Evolutionary conservation across 257 asterid genomes (phyloP), one percentile per base, ranked within the genome.

Genomic region (Agastache rugosa): DNA sequence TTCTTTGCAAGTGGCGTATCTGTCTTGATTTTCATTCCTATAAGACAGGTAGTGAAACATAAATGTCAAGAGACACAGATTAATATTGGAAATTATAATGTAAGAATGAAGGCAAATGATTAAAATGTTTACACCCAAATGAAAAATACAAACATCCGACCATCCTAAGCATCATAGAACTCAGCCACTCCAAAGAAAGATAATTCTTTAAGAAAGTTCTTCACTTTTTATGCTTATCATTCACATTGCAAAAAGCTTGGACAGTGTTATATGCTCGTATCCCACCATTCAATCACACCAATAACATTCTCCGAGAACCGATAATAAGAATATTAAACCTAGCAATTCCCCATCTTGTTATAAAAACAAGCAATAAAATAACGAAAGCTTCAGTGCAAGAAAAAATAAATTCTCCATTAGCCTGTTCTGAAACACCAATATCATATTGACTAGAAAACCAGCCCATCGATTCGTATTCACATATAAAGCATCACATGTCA

Each of bases 1-100:
- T 94, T 94, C 91, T 92, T 94, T 11, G 99, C 97, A 65, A 94
- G 20, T 41, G 97, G 97, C 19, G 97, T 90, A 74, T 90, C 95
- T 0, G 99, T 94, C 86, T 94, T 94, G 70, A 94, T 94, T 78
- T 94, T 94, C 99, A 94, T 94, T 63, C 99, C 99, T 94, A 73
- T 23, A 19, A 19, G 74, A 47, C 67, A 47, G 37, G 67, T 34
- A 17, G 78, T 9, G 53, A 48, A 60, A 20, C 65, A 14, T n/a
- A 63, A 53, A 56, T 69, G 48, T 47, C n/a, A 78, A 45, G 59
- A 51, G 48, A 9, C 63, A 34, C 34, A 11, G 39, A 47, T 29
- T 27, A 44, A 29, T n/a, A 17, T n/a, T 7, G 51, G 47, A 72
- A 42, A 63, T 6, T 29, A 34, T 53, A 63, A 67, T 55, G 42